Base-by-base conservation (phyloP, 1,284 basidiomycete species). In the Leccinum proliferum region DNA sequence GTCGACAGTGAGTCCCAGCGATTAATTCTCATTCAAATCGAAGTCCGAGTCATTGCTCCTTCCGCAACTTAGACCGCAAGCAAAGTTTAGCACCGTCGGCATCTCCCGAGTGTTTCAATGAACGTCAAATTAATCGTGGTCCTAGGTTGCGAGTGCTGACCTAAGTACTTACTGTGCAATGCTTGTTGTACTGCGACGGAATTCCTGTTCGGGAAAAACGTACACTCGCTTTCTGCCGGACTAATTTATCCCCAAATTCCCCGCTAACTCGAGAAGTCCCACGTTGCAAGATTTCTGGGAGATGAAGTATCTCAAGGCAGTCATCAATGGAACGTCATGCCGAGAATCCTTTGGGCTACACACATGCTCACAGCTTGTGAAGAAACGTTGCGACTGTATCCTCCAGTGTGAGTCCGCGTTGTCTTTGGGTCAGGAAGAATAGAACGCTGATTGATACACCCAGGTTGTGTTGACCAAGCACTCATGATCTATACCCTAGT, bases 321-420 rank as follows among this genome's bases (percentile, higher is more conserved):
- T 87, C 18, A 79, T 59, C 67, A 65, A 21, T 48, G 85, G 84
- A 83, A 64, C 8, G 77, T 66, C 3, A 18, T 21, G 29, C 15
- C 21, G 21, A 2, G 21, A 39, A 35, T 18, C 4, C 18, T 21
- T 34, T 52, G 8, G 15, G 25, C 5, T n/a, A 14, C 8, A 29
- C 48, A 21, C 18, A 34, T 55, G 48, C 57, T 61, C 25, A 58
- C 14, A n/a, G 1, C 11, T 12, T n/a, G 4, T 62, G 32, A 57
- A 83, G 86, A 88, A 73, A 83, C 82, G 0, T 70, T 88, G 59
- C 77, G 87, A n/a, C 67, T 89, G 10, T 87, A 82, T 73, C 87
- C 87, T 4, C 73, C 84, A 25, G 85, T 88, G 79, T 86, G 73
- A 69, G 80, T 71, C 8, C 57, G 0, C 18, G 7, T 35, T 32